Evolutionary conservation across 805 yeast genomes (phyloP), one percentile per base, ranked within the genome.

Genomic region (Kockiozyma suomiensis): DNA sequence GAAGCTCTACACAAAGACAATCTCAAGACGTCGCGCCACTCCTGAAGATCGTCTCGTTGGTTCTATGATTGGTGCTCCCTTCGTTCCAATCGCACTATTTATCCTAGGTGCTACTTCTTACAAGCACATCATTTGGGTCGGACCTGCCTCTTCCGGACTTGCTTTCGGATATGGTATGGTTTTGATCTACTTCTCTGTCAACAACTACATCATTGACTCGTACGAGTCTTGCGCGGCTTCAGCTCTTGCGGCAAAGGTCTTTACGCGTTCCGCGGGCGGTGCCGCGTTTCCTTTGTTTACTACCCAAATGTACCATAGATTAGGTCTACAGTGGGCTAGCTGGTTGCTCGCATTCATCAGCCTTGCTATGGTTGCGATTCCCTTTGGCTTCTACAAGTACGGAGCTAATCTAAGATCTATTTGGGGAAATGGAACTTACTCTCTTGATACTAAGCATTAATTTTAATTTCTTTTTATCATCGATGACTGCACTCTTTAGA

Each of bases 131-230:
- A 78, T 75, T 64, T 79, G 82, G 83, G 74, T 77, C 21, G 82
- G 81, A 10, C 88, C 85, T 56, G 80, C 84, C 73, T 78, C 84
- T 43, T 80, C 83, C 12, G 85, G 85, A 26, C 73, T 80, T 26
- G 71, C 82, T 19, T 82, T 83, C 59, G 83, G 84, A 6, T 73
- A 76, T 65, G 86, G 86, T 25, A 79, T 83, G 74, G 76, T 84
- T 40, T 69, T 79, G 61, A 79, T 81, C 56, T 84, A 84, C 76
- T 81, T 81, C 64, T 90, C 92, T 70, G 92, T 91, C 74, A 89
- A 83, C 68, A 84, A 82, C 72, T 84, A 84, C 69, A 78, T 84
- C 64, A 82, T 91, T 71, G 97, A 91, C 74, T 87, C 96, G 41
- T 90, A 91, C 86, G 84, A 60, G 79, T 75, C 76, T 10, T 75